Evolutionary conservation across 2,329 filamentous ascomycete genomes (phyloP).

Genomic region (Ophioceras dolichostomum): DNA sequence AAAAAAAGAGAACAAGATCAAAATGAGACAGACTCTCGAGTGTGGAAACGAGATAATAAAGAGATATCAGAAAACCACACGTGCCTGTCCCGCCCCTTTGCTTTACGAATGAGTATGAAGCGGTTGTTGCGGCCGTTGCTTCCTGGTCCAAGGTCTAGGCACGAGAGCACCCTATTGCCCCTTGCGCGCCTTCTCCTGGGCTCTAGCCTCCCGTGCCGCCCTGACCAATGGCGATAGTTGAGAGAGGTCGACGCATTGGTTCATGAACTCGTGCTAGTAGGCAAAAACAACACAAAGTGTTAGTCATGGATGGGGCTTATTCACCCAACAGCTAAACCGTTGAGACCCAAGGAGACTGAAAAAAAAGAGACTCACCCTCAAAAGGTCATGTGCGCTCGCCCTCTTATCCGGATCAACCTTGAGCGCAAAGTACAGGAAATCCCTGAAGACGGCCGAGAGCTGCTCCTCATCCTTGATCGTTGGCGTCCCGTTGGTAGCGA

Average conservation of each 20-base stretch:
- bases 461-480: conserved; percentile 87
- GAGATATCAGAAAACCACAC: no score
- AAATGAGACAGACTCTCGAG: no score
- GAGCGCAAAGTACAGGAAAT: conserved; percentile 85
- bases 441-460: conserved; percentile 69
- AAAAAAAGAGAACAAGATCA: no score
- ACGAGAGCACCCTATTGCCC: conserved; percentile 32
- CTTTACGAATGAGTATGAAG: no score
- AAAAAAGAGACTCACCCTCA: conserved; percentile 55
- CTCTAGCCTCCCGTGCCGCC: conserved; percentile 72
- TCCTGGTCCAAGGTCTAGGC: no score
- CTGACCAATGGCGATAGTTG: conserved; percentile 79
- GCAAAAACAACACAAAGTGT: conserved; percentile 8
- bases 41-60: no score
- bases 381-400: conserved; percentile 84
- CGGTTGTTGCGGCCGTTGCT: no score
- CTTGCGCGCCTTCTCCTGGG: conserved; percentile 71
- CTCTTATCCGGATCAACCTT: conserved; percentile 97
- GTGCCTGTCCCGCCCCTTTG: no score
- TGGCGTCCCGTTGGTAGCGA: conserved; percentile 93
- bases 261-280: conserved; percentile 70
- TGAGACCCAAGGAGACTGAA: not conserved
- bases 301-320: conserved; percentile 1
- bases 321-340: no score
- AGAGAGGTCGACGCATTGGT: conserved; percentile 56